phyloP scores from a whole-genome alignment of 768 basidiomycete species.

The Rhodotorula graminis region DNA sequence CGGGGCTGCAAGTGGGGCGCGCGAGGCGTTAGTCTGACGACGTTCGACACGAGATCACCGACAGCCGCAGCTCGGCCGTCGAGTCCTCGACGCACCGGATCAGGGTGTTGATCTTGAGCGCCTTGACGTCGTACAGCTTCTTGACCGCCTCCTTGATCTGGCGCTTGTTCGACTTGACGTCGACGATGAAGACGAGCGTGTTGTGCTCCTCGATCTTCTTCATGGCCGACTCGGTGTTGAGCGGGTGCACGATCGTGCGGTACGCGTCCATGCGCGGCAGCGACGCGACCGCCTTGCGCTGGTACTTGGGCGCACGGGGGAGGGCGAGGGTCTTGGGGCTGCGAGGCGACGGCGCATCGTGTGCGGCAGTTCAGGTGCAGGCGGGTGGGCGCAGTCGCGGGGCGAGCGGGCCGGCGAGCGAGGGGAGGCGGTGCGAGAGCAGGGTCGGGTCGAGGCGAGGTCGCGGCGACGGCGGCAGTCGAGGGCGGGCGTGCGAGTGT shows the following conservation, averaged over 20 bases:
- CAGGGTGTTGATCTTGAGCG: conserved; percentile 94
- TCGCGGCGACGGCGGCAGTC: not conserved
- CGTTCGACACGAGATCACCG: not conserved
- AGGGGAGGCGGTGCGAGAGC: not conserved
- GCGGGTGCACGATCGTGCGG: conserved; percentile 71
- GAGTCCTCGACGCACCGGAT: conserved; percentile 71
- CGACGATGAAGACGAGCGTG: conserved; percentile 96
- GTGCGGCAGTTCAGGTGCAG: not conserved
- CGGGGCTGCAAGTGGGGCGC: conserved; percentile 58
- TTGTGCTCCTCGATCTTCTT: conserved; percentile 99
- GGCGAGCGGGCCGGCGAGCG: not conserved
- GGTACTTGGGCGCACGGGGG: conserved; percentile 80
- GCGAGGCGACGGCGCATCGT: conserved; percentile 50
- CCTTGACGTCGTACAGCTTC: conserved; percentile 96
- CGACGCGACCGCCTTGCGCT: conserved; percentile 89
- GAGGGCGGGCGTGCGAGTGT: not conserved
- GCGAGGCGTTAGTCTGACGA: not conserved
- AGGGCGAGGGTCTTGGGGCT: conserved; percentile 89
- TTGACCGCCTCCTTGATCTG: conserved; percentile 99
- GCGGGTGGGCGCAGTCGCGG: too few relatives aligned
- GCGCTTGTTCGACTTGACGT: conserved; percentile 91
- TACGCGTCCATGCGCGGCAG: conserved; percentile 93
- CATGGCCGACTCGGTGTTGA: conserved; percentile 77
- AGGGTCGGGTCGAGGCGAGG: not conserved
- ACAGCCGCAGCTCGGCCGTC: conserved; percentile 45